Conservation (phyloP, 2,329 filamentous ascomycete species). For the Aureobasidium pullulans region DNA sequence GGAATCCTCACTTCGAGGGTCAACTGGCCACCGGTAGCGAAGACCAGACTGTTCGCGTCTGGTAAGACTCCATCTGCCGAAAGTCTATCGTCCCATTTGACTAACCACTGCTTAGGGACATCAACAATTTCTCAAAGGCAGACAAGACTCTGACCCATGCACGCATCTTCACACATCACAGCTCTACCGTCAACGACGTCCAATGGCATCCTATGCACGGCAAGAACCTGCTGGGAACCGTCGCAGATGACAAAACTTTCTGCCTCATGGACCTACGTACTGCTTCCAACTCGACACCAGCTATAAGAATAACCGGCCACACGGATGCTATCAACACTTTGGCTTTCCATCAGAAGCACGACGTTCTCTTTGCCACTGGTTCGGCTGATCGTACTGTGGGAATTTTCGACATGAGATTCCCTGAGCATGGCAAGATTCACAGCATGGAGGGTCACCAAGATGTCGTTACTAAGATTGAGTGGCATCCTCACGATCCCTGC, state of each 20-base stretch:
- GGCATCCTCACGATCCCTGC: constrained; percentile 86
- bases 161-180: constrained; percentile 78
- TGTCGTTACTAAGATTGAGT: constrained; percentile 83
- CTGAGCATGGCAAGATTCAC: constrained; percentile 73
- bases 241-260: constrained; percentile 89
- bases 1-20: constrained; percentile 79
- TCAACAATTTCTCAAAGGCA: constrained; percentile 63
- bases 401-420: constrained; percentile 77
- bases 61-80: constrained; percentile 48
- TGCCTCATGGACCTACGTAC: constrained; percentile 82
- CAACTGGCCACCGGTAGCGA: constrained; percentile 85
- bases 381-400: constrained; percentile 93
- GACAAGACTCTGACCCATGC: constrained; percentile 64
- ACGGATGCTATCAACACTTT: constrained; percentile 92
- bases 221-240: constrained; percentile 77
- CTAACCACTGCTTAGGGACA: constrained; percentile 84
- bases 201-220: constrained; percentile 81
- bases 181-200: constrained; percentile 89
- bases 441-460: constrained; percentile 82
- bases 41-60: constrained; percentile 84
- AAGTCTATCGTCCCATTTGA: constrained; percentile 33
- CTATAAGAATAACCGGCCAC: constrained; percentile 66
- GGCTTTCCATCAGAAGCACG: constrained; percentile 86
- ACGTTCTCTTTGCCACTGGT: constrained; percentile 83
- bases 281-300: constrained; percentile 43